Percentiles rank a stretch among this genome's conserved stretches.
These are phyloP conservation scores for Fonsecaea pedrosoi DNA, from an alignment of 2,329 filamentous ascomycete genomes.

Conservation along the genomic window DNA sequence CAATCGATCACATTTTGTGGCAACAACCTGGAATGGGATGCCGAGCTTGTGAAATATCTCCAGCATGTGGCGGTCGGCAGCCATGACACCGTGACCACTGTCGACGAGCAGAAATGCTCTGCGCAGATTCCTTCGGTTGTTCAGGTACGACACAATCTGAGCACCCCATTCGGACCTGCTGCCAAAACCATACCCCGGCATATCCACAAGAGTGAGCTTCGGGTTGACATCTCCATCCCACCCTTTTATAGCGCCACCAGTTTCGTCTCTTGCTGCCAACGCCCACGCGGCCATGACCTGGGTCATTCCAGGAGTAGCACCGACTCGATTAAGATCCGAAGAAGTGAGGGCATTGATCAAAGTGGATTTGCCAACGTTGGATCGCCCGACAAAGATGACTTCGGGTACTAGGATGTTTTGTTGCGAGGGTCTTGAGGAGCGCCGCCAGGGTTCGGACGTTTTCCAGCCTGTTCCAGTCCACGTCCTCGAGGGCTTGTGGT, in stretches of 20 bases:
- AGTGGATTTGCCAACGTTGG: slow-evolving; percentile 73
- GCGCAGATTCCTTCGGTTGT: slow-evolving; percentile 66
- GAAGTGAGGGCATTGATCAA: slow-evolving; percentile 69
- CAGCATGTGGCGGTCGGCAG: slow-evolving; percentile 65
- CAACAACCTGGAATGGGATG: slow-evolving; percentile 68
- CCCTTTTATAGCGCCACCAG: slow-evolving; percentile 42
- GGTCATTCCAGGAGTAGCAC: slow-evolving; percentile 64
- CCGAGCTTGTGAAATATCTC: slow-evolving; percentile 61
- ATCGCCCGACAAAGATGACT: slow-evolving; percentile 71
- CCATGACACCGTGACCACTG: slow-evolving; percentile 67
- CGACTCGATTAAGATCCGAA: slow-evolving; percentile 37
- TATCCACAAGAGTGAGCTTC: slow-evolving; percentile 69
- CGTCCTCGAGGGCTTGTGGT: slow-evolving; percentile 60
- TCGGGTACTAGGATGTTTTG: slow-evolving; percentile 56
- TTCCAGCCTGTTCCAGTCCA: slow-evolving; percentile 68
- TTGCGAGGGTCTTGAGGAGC: slow-evolving; percentile 50
- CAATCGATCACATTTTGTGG: slow-evolving; percentile 70
- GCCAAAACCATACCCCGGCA: slow-evolving; percentile 73
- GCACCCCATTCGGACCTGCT: slow-evolving; percentile 67
- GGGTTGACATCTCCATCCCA: slow-evolving; percentile 44
- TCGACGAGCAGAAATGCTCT: slow-evolving; percentile 71
- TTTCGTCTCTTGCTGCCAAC: slow-evolving; percentile 57
- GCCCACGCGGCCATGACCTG: slow-evolving; percentile 71
- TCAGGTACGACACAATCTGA: slow-evolving; percentile 73
- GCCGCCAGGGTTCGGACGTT: slow-evolving; percentile 18